Percentiles rank a stretch among this genome's conserved stretches.
phyloP scores from a whole-genome alignment of 495 filamentous ascomycete genomes.

The Trichocladium antarcticum region DNA sequence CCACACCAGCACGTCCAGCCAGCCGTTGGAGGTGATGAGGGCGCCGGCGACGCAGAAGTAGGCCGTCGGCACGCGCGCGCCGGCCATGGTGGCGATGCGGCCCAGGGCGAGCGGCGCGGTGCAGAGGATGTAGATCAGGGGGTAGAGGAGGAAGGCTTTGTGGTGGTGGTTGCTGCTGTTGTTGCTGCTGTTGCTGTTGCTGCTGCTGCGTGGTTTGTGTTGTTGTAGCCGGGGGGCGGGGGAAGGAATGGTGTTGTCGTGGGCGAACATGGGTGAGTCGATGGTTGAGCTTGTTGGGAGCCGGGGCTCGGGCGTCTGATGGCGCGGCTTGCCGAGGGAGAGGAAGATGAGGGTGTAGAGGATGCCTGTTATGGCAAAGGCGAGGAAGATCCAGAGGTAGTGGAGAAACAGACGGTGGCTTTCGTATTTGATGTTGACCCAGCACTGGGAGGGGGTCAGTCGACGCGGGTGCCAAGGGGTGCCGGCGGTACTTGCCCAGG shows the following conservation, averaged over 20 bases:
- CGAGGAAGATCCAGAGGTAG: conserved; percentile 71
- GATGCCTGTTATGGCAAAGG: conserved; percentile 50
- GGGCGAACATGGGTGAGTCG: neutral
- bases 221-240: neutral
- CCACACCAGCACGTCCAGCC: conserved; percentile 64
- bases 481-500: conserved; percentile 43
- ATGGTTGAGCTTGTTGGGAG: neutral
- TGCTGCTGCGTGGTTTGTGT: neutral
- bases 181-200: neutral
- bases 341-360: conserved; percentile 58
- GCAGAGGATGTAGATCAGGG: conserved; percentile 59
- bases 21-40: conserved; percentile 61
- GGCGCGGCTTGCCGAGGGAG: conserved; percentile 35
- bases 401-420: conserved; percentile 57
- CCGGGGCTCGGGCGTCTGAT: conserved; percentile 21
- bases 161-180: conserved; percentile 31
- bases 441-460: conserved; percentile 43
- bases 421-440: conserved; percentile 54
- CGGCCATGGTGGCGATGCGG: conserved; percentile 54
- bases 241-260: neutral
- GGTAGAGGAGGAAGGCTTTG: conserved; percentile 64
- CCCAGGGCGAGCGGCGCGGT: conserved; percentile 60
- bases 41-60: conserved; percentile 63
- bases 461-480: neutral
- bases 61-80: conserved; percentile 39